Evolutionary conservation across 1,284 basidiomycete species (phyloP).

Genomic region (Coriolopsis trogii): DNA sequence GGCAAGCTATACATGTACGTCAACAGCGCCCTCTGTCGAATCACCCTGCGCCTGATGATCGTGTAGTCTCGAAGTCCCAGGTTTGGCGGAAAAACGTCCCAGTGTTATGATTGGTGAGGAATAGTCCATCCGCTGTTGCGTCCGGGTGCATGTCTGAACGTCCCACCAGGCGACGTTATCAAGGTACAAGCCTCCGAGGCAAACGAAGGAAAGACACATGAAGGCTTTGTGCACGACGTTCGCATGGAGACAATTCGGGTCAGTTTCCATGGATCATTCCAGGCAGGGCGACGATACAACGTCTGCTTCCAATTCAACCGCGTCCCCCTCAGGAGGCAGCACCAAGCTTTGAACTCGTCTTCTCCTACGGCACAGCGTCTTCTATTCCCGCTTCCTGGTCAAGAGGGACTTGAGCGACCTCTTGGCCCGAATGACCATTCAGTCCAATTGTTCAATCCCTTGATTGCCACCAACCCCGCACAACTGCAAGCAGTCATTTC

Average conservation of each 20-base stretch:
- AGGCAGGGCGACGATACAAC: too few relatives aligned
- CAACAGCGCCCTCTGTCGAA: background rate
- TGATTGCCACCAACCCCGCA: slow-evolving; percentile 49
- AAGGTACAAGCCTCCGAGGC: too few relatives aligned
- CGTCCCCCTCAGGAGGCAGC: too few relatives aligned
- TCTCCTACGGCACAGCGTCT: slow-evolving; percentile 40
- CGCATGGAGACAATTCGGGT: too few relatives aligned
- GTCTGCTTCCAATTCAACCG: too few relatives aligned
- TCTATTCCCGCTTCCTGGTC: slow-evolving; percentile 42
- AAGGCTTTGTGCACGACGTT: too few relatives aligned
- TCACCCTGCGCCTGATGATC: too few relatives aligned
- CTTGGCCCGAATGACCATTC: slow-evolving; percentile 20
- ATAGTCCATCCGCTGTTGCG: slow-evolving; percentile 42
- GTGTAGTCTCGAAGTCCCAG: slow-evolving; percentile 56
- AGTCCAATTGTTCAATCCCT: slow-evolving; percentile 40
- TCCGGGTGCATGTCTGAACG: background rate
- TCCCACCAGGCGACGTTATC: slow-evolving; percentile 51
- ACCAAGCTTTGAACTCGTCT: slow-evolving; percentile 53
- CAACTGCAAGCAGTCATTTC: slow-evolving; percentile 58
- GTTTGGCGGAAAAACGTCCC: slow-evolving; percentile 66
- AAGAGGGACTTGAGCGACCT: slow-evolving; percentile 29
- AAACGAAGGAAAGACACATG: too few relatives aligned
- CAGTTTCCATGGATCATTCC: too few relatives aligned
- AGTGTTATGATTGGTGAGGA: slow-evolving; percentile 38
- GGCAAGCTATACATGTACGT: slow-evolving; percentile 48